Base-by-base conservation (phyloP, 192 early-diverging fungal species). In the Chytriomyces confervae region DNA sequence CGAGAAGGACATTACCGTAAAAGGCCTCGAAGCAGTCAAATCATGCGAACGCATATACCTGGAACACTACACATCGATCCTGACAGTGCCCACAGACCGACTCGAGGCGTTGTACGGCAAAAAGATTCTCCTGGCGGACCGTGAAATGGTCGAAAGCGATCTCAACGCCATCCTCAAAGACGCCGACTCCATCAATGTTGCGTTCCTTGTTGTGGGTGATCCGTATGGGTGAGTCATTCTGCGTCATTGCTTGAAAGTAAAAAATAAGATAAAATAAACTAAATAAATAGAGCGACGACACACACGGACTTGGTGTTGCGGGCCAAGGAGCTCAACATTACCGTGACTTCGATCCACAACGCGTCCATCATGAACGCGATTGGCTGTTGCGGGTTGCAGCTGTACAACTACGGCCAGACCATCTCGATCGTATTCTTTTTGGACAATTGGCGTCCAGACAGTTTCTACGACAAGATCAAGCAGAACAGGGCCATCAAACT, bases 311-410 rank as follows among this genome's bases (percentile, higher is more conserved):
- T 99, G 11, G 93, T 99, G 9, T 89, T 97, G 70, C 94, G 97
- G 7, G 97, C 97, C 2, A 91, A 91, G 62, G 94, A 98, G 76
- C 90, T 92, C 50, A 78, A 81, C 45, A 95, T 99, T 79, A 88
- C 90, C 18, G 94, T 96, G n/a, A 86, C 91, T 46, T 90, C 91
- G 16, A 98, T 99, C 78, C 97, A 99, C 85, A 99, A 99, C 82
- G 95, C 97, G n/a, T 97, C 95, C 62, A 97, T 99, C 85, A 96
- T 99, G 95, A 99, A 98, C 83, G 97, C 96, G 8, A 88, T 97
- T 47, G 96, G 97, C 16, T 93, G 92, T 60, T 97, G 95, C 66
- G 97, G 97, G 5, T 86, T 99, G 50, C 96, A 97, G 83, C 88
- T 99, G 20, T 99, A 99, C 87, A 95, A 92, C 87, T 98, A 97